These are phyloP conservation scores for Metarhizium humberi DNA, from an alignment of 2,329 filamentous ascomycete species.

Conservation along the genomic window DNA sequence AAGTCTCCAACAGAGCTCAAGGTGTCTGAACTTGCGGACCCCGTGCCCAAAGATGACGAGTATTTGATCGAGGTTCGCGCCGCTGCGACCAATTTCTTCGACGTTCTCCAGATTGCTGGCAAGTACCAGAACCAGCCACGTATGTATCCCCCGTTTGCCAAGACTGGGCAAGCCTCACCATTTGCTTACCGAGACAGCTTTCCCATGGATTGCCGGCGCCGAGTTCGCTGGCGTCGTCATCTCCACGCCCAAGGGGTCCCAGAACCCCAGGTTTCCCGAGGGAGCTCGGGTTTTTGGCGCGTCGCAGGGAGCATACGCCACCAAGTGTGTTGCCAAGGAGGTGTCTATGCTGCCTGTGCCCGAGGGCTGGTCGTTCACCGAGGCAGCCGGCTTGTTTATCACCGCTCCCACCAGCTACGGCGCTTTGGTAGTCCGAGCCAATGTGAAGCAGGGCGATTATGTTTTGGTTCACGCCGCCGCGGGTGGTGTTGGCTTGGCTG, in stretches of 20 bases:
- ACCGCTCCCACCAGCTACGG: slow-evolving; percentile 88
- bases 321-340: slow-evolving; percentile 60
- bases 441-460: slow-evolving; percentile 69
- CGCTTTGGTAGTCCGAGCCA: slow-evolving; percentile 68
- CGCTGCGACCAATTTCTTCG: slow-evolving; percentile 91
- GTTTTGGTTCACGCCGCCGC: slow-evolving; percentile 90
- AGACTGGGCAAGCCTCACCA: too few species aligned
- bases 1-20: slow-evolving; percentile 72
- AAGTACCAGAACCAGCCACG: slow-evolving; percentile 90
- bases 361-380: slow-evolving; percentile 69
- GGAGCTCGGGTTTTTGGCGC: slow-evolving; percentile 84
- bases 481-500: slow-evolving; percentile 82
- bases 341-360: slow-evolving; percentile 63
- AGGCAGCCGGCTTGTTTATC: slow-evolving; percentile 83
- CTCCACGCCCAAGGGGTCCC: slow-evolving; percentile 46
- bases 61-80: slow-evolving; percentile 85
- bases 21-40: slow-evolving; percentile 67
- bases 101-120: slow-evolving; percentile 87
- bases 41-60: slow-evolving; percentile 58
- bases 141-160: slow-evolving; percentile 18
- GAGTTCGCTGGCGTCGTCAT: slow-evolving; percentile 80
- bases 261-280: slow-evolving; percentile 55
- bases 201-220: slow-evolving; percentile 79
- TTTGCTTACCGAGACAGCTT: slow-evolving; percentile 30
- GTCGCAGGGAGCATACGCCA: slow-evolving; percentile 77